These are phyloP conservation scores for Colletotrichum sp. DNA, from an alignment of 2,329 filamentous ascomycete species.

Conservation along the genomic window DNA sequence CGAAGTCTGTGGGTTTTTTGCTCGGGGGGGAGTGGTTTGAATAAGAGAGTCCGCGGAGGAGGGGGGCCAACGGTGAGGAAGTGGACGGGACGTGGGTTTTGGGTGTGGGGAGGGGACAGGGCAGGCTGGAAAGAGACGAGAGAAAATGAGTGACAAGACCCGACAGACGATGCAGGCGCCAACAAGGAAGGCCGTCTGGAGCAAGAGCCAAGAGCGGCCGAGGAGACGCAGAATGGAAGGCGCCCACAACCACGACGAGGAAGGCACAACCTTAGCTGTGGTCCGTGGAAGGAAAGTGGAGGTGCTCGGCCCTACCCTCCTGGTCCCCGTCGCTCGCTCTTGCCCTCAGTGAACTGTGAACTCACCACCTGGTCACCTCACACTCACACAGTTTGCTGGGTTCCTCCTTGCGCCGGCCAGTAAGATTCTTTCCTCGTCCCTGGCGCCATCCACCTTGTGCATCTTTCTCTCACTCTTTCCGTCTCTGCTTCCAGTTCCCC, in stretches of 20 bases:
- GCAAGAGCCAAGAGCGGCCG: neutral
- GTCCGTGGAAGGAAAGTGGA: neutral
- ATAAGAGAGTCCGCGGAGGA: slow-evolving; percentile 12
- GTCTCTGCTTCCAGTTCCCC: neutral
- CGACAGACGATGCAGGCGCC: slow-evolving; percentile 4
- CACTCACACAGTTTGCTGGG: neutral
- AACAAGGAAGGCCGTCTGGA: neutral
- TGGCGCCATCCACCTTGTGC: neutral
- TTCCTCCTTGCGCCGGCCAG: neutral
- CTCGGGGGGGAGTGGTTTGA: slow-evolving; percentile 8
- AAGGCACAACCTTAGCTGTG: neutral
- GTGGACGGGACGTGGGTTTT: slow-evolving; percentile 11
- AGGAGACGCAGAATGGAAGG: neutral
- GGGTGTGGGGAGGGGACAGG: slow-evolving; percentile 10
- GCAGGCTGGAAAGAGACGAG: neutral
- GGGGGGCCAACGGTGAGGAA: neutral
- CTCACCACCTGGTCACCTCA: neutral
- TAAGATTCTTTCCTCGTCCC: neutral
- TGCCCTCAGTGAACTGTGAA: neutral
- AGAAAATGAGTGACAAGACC: neutral
- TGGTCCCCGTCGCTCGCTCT: neutral
- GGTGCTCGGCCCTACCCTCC: slow-evolving; percentile 12
- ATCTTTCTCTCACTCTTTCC: neutral
- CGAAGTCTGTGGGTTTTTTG: slow-evolving; percentile 48
- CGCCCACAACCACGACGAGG: neutral